Evolutionary conservation across 2,329 filamentous ascomycete genomes (phyloP).

Genomic region (Orbilia quercus): DNA sequence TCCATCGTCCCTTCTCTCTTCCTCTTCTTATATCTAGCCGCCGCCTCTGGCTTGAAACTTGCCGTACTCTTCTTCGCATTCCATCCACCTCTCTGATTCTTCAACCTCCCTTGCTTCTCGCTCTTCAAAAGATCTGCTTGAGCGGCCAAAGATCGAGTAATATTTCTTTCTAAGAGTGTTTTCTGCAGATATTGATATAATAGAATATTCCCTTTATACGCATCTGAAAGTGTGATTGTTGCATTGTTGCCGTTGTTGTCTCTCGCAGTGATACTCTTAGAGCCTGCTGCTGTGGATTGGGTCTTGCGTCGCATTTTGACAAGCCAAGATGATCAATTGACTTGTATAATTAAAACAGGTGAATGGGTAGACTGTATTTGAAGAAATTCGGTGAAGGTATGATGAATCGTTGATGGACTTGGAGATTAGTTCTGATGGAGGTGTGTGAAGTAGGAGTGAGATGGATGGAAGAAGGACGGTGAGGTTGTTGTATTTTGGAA

Average conservation of each 20-base stretch:
- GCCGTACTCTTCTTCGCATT: neutral
- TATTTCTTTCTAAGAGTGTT: conserved; percentile 32
- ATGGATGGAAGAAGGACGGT: too few relatives aligned
- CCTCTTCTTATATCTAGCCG: conserved; percentile 5
- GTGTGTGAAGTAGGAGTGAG: too few relatives aligned
- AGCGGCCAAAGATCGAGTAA: conserved; percentile 11
- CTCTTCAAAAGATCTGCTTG: conserved; percentile 14
- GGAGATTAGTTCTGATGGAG: too few relatives aligned
- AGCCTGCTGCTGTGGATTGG: neutral
- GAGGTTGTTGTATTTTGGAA: too few relatives aligned
- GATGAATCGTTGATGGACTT: too few relatives aligned
- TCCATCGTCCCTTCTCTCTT: conserved; percentile 14
- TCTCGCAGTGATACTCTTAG: neutral
- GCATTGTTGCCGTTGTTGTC: neutral
- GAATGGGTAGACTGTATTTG: too few relatives aligned
- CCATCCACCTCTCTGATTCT: neutral
- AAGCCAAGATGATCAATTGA: too few relatives aligned
- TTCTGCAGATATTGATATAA: conserved; percentile 24
- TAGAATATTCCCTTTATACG: conserved; percentile 25
- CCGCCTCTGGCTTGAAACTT: conserved; percentile 1
- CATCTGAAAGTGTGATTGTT: conserved; percentile 17
- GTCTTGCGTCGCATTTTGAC: conserved; percentile 5
- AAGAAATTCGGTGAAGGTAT: too few relatives aligned
- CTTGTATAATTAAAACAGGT: too few relatives aligned
- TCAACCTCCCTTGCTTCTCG: conserved; percentile 27